Conservation (phyloP, 2,329 filamentous ascomycete species). For the Pyrenochaeta sp. region DNA sequence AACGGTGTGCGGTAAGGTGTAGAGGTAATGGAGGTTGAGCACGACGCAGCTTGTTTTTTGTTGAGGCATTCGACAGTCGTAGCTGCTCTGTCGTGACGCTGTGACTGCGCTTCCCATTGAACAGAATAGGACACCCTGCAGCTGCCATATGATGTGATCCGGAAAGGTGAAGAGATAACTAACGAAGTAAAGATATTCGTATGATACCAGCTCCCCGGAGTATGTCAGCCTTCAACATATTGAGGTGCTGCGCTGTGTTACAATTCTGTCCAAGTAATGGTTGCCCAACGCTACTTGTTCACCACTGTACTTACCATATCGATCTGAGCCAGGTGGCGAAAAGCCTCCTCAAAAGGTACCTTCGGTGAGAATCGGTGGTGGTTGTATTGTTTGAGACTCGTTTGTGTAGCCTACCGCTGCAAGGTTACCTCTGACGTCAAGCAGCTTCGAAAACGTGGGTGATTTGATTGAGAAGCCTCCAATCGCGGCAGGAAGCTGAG, state of each 20-base stretch:
- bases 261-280: not conserved
- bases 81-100: not conserved
- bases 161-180: not conserved
- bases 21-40: not conserved
- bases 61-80: not conserved
- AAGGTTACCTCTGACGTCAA: slow-evolving; percentile 12
- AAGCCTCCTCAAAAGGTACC: not conserved
- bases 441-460: not conserved
- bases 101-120: slow-evolving; percentile 1
- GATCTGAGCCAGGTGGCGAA: not conserved
- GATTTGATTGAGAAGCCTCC: too few relatives aligned
- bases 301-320: not conserved
- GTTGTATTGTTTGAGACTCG: not conserved
- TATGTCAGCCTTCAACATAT: not conserved
- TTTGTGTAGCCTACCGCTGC: not conserved
- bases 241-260: not conserved
- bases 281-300: not conserved
- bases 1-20: not conserved
- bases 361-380: not conserved
- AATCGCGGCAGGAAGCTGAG: too few relatives aligned
- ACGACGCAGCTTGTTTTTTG: slow-evolving; percentile 9
- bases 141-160: not conserved
- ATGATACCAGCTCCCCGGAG: not conserved
- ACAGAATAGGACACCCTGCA: not conserved
- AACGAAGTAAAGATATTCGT: not conserved